Evolutionary conservation across 192 early-diverging fungal species (phyloP).

Genomic region (Fimicolochytrium jonesii): DNA sequence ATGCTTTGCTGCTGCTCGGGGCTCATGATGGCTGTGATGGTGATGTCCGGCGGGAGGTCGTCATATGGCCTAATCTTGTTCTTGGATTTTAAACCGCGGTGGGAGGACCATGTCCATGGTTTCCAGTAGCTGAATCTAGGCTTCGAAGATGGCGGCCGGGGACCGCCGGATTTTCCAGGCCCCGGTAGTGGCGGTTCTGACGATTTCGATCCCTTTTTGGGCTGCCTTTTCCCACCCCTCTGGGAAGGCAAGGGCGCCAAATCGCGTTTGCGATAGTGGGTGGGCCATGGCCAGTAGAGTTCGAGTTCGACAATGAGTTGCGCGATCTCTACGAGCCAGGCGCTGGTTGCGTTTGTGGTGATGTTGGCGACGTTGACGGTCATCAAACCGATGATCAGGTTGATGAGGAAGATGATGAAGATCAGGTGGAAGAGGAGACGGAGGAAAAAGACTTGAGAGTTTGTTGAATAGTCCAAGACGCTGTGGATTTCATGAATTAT

Average conservation of each 20-base stretch:
- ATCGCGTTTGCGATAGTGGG: constrained; percentile 24
- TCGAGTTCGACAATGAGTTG: constrained; percentile 46
- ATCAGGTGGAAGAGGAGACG: constrained; percentile 40
- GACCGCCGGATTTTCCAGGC: too few relatives aligned
- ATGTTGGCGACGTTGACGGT: constrained; percentile 47
- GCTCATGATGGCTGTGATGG: too few relatives aligned
- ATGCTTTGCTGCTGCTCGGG: too few relatives aligned
- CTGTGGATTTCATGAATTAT: constrained; percentile 6
- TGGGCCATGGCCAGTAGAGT: constrained; percentile 41
- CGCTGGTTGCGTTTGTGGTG: constrained; percentile 36
- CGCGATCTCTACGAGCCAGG: constrained; percentile 46
- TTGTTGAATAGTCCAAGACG: constrained; percentile 26
- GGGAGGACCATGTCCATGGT: too few relatives aligned
- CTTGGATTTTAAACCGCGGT: too few relatives aligned
- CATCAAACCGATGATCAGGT: constrained; percentile 47
- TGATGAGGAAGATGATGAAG: constrained; percentile 44
- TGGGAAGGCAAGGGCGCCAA: too few relatives aligned
- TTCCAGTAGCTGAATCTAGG: too few relatives aligned
- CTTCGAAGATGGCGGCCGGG: too few relatives aligned
- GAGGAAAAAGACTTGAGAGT: constrained; percentile 33
- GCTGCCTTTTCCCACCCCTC: too few relatives aligned
- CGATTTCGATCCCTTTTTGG: constrained; percentile 5
- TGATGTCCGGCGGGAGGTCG: too few relatives aligned
- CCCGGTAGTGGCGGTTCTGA: not conserved
- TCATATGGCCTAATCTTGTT: too few relatives aligned